Evolutionary conservation across 2,329 filamentous ascomycete genomes (phyloP), one percentile per base, ranked within the genome.

Genomic region (Fusarium protoensiforme): DNA sequence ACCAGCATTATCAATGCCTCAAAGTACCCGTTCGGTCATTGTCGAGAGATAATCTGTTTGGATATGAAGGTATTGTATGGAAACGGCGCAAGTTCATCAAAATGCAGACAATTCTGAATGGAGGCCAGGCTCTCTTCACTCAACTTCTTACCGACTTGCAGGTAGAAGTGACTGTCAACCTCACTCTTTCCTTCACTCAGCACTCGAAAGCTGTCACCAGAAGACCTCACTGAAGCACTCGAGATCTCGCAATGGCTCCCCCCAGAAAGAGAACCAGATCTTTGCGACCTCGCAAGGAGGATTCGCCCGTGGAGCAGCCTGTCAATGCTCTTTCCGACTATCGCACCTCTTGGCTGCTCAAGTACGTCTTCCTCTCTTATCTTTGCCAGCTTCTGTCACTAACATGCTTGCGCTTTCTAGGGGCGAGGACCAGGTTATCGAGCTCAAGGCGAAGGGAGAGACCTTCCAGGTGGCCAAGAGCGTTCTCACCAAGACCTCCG

Each of bases 321-420:
- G 60, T 75, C 29, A 75, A 60, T 48, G 41, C 81, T 11, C 75
- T 80, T 6, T 71, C 77, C 1, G 81, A 83, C 64, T 74, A 70
- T 70, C 80, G 81, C 46, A 81, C 78, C 9, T 74, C 78, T 9
- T 83, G 81, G 81, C 78, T 82, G 3, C 65, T 82, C 9, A 80
- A 79, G 81, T 83, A 78, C 31, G 78, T 73, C 56, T 65, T 51
- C 14, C 20, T 38, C 8, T 38, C 8, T 11, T 39, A n/a, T 61
- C 59, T 20, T 29, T 51, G 20, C 11, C 46, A 27, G 22, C 53
- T 14, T 39, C 46, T 27, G 29, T 51, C 20, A 41, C 67, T 63
- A 36, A 69, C 64, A 38, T 66, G 29, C 18, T 22, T 61, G 59
- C 46, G 54, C 62, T 41, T 38, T 7, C 39, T 31, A 81, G 78